Evolutionary conservation across 148 eudicot species (phyloP), one percentile per base, ranked within the genome.

Genomic region (Mesembryanthemum crystallinum): DNA sequence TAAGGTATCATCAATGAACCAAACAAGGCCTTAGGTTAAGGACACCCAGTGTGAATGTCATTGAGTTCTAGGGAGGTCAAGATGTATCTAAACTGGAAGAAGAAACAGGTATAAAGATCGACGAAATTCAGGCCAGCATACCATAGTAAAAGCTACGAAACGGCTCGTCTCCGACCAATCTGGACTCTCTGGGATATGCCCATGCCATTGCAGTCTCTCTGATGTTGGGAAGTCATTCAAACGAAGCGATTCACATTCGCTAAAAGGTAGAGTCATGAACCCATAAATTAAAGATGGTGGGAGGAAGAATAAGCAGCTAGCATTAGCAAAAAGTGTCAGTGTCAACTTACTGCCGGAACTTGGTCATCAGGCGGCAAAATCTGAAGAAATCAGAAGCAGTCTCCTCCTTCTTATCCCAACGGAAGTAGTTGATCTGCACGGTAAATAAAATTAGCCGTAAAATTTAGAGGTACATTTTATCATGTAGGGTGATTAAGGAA

Each of bases 151-250:
- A 37, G 94, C 96, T 59, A 95, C 98, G 82, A 89, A 95, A 77
- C 97, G 91, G 80, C 94, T 95, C 13, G 84, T 69, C 15, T 89
- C 92, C 61, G 98, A 95, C 98, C 98, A 95, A 83, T 95, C 94
- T 67, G 98, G 98, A 7, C 23, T 65, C 49, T 69, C 87, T 6
- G 98, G 96, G 35, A 81, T 49, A 66, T 89, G 91, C 67, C 98
- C 98, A 81, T 95, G 98, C 98, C 98, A 95, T 72, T 92, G 93
- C 83, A 95, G 78, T 79, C 96, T 85, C 87, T 95, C 97, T 49
- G 97, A 88, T 82, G 98, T 95, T 37, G 97, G 97, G 80, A 92
- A 95, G 80, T 90, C 96, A 68, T 83, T 75, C 42, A 90, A 85
- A 70, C 98, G 94, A 78, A 95, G 96, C 25, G 97, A 92, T 76